These are phyloP conservation scores for Tolypocladium album DNA, from an alignment of 2,329 filamentous ascomycete species.

Conservation along the genomic window DNA sequence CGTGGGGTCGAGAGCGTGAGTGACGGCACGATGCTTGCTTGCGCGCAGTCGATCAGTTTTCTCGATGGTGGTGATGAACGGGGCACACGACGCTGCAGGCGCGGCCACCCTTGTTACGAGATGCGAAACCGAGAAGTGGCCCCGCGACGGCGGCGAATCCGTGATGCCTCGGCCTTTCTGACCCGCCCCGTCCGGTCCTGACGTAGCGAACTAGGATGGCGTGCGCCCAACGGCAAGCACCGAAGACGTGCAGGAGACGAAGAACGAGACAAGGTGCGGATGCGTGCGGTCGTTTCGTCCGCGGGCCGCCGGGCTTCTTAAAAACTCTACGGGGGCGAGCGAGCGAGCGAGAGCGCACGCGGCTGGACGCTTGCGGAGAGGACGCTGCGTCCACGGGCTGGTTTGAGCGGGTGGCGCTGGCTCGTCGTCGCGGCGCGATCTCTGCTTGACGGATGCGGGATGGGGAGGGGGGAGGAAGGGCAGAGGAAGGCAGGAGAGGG, in stretches of 20 bases:
- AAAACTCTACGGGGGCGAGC: background rate
- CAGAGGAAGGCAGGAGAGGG: background rate
- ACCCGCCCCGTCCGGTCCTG: background rate
- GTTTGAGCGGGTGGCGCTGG: background rate
- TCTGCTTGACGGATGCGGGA: background rate
- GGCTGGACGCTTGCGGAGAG: background rate
- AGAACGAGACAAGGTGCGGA: background rate
- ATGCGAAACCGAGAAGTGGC: conserved; percentile 1
- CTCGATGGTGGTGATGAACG: background rate
- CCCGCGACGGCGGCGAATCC: background rate
- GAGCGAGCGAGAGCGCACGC: too few species aligned
- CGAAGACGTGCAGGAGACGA: background rate
- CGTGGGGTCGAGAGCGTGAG: background rate
- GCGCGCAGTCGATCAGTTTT: background rate
- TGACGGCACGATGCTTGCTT: background rate
- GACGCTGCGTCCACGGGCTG: background rate
- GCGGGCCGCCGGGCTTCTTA: background rate
- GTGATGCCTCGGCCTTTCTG: conserved; percentile 1
- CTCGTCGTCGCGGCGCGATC: background rate
- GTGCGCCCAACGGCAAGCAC: background rate
- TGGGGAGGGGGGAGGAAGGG: background rate
- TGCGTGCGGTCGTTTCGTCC: background rate
- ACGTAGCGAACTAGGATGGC: background rate
- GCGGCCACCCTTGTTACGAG: background rate
- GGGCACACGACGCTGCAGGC: background rate